phyloP scores from a whole-genome alignment of 140 eudicot genomes.

The Flaveria floridana region DNA sequence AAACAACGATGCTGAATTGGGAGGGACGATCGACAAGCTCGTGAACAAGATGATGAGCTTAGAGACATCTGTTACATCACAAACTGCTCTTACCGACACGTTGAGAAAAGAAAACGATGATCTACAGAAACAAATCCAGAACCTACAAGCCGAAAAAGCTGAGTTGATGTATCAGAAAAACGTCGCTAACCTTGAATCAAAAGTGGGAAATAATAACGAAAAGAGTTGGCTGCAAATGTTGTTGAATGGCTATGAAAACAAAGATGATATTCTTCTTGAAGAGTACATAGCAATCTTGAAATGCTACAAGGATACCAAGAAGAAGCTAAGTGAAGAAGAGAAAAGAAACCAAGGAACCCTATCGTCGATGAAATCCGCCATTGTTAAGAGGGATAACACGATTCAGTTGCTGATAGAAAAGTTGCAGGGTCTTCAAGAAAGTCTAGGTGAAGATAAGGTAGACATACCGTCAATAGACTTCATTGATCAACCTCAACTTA shows the following conservation, averaged over 20 bases:
- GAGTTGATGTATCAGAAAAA: constrained; percentile 18
- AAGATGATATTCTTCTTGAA: constrained; percentile 59
- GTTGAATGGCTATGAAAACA: constrained; percentile 65
- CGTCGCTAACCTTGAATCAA: constrained; percentile 13
- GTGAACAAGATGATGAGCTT: constrained; percentile 60
- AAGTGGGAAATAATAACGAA: constrained; percentile 36
- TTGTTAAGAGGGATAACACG: constrained; percentile 54
- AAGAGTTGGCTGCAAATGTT: constrained; percentile 58
- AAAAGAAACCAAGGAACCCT: constrained; percentile 46
- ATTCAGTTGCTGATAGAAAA: constrained; percentile 50
- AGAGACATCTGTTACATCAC: constrained; percentile 65
- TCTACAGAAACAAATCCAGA: constrained; percentile 28
- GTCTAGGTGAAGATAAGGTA: constrained; percentile 25
- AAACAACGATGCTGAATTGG: constrained; percentile 43
- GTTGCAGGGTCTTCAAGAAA: constrained; percentile 37
- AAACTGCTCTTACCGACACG: constrained; percentile 52
- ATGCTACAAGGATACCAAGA: constrained; percentile 65
- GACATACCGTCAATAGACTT: constrained; percentile 24
- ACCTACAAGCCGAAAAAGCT: constrained; percentile 41
- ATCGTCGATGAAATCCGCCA: constrained; percentile 39
- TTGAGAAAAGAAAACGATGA: constrained; percentile 42
- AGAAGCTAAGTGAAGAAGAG: constrained; percentile 56
- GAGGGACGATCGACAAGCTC: constrained; percentile 74
- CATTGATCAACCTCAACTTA: constrained; percentile 30
- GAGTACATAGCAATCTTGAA: constrained; percentile 63